Base-by-base conservation (phyloP, 75 land plant species). In the Selaginella tamariscina region DNA sequence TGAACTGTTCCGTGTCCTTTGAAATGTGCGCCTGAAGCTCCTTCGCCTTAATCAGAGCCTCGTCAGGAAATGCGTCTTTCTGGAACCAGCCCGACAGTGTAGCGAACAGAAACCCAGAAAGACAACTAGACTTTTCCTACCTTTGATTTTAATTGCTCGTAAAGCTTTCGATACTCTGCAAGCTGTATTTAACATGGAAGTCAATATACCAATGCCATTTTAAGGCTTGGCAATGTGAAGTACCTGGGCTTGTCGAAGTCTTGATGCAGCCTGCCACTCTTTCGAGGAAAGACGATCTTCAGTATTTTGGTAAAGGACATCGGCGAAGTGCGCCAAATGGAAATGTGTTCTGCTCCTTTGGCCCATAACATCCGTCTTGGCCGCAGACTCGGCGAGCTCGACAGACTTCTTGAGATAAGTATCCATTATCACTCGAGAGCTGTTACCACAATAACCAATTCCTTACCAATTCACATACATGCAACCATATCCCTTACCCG, bases 261-360 rank as follows among this genome's bases (percentile, higher is more conserved):
- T 73, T 77, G 83, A 80, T 68, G 96, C 96, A 73, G 88, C 83
- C 82, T 94, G 96, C 96, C 96, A 90, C 68, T 94, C 98, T 64
- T 72, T 87, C 22, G 98, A 94, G 11, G 39, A 55, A 32, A 94
- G 86, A 27, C 98, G 88, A 69, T 94, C 96, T 77, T 87, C 88
- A 79, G 80, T 77, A 70, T 86, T 90, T 77, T 75, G 74, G 72
- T 85, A 89, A 1, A 94, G 74, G 68, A 86, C 83, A 76, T 94
- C 96, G 24, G 98, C 73, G 70, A 84, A 94, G 59, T 94, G 98
- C 11, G 98, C 98, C 71, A 94, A 78, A 28, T 82, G 86, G 73
- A 81, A 94, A 71, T 85, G 79, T 31, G 84, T 77, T 39, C 15
- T 39, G 15, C 49, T 39, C 15, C 49, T 39, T 15, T 15, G 49